Conservation (phyloP, 2,329 filamentous ascomycete species). For the Aspergillus tanneri region DNA sequence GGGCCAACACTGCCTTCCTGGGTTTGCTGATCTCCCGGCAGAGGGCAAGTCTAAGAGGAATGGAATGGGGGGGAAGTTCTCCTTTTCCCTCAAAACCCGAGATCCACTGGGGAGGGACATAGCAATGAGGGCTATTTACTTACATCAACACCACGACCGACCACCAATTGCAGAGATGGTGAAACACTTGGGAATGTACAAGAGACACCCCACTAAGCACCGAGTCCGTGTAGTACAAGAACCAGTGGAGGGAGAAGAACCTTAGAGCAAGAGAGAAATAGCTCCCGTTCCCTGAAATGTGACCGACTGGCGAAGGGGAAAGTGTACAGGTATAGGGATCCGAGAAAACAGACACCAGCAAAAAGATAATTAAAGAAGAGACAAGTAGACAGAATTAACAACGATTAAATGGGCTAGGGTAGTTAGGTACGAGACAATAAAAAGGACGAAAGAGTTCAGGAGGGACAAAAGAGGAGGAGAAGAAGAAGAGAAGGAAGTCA, state of each 20-base stretch:
- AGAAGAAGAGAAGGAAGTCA: constrained; percentile 19
- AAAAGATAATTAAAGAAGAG: neutral
- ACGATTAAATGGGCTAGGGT: constrained; percentile 14
- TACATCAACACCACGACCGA: neutral
- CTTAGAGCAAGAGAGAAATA: constrained; percentile 3
- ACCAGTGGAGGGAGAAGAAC: neutral
- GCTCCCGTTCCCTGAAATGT: constrained; percentile 5
- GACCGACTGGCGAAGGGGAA: no score
- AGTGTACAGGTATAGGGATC: no score
- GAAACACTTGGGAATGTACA: neutral
- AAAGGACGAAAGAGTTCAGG: constrained; percentile 6
- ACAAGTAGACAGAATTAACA: constrained; percentile 11
- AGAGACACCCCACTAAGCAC: neutral
- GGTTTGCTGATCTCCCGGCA: neutral
- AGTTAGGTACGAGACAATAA: constrained; percentile 19
- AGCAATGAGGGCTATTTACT: neutral
- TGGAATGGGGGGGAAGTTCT: neutral
- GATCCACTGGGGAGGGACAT: neutral
- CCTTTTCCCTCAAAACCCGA: neutral
- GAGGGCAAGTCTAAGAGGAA: neutral
- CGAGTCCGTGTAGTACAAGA: neutral
- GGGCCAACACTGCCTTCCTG: neutral
- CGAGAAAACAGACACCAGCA: neutral
- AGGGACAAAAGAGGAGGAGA: constrained; percentile 1
- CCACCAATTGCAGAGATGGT: neutral